Percentiles rank a stretch among this genome's conserved stretches.
These are phyloP conservation scores for Cordyceps pruinosa DNA, from an alignment of 2,329 filamentous ascomycete species.

Conservation along the genomic window DNA sequence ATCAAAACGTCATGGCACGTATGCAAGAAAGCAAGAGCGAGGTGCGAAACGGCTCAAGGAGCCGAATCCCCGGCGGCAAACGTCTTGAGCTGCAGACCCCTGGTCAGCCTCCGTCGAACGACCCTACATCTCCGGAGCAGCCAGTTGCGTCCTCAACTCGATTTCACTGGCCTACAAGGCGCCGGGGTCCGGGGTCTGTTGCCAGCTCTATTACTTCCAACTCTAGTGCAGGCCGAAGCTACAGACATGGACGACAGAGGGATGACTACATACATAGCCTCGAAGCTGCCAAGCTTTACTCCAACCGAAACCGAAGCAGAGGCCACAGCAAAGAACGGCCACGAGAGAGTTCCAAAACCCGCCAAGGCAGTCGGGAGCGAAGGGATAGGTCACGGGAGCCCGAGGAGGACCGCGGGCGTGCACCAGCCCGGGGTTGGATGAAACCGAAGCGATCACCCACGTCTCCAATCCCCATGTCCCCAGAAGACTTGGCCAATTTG, in stretches of 20 bases:
- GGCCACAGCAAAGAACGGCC: constrained; percentile 44
- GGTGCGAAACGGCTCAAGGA: constrained; percentile 64
- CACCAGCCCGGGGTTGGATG: constrained; percentile 56
- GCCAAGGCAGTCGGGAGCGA: constrained; percentile 42
- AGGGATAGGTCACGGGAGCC: constrained; percentile 50
- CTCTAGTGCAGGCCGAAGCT: constrained; percentile 44
- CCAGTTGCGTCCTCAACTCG: constrained; percentile 47
- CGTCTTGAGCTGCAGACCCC: constrained; percentile 57
- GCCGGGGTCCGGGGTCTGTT: constrained; percentile 48
- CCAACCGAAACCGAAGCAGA: constrained; percentile 47
- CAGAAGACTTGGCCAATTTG: constrained; percentile 68
- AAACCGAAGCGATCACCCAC: constrained; percentile 82
- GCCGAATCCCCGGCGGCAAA: constrained; percentile 67
- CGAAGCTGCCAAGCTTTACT: constrained; percentile 65
- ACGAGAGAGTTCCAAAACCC: constrained; percentile 36
- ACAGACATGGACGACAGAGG: constrained; percentile 42
- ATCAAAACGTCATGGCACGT: constrained; percentile 53
- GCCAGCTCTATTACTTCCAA: constrained; percentile 51
- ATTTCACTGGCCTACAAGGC: constrained; percentile 48
- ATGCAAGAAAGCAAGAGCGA: constrained; percentile 51
- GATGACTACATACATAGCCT: constrained; percentile 84
- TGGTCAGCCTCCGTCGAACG: constrained; percentile 42
- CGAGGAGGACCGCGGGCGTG: constrained; percentile 66
- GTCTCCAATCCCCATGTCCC: constrained; percentile 90
- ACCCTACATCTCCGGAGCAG: constrained; percentile 50